Conservation (phyloP, 23 red algal genomes). For the Gracilaria gracilis region DNA sequence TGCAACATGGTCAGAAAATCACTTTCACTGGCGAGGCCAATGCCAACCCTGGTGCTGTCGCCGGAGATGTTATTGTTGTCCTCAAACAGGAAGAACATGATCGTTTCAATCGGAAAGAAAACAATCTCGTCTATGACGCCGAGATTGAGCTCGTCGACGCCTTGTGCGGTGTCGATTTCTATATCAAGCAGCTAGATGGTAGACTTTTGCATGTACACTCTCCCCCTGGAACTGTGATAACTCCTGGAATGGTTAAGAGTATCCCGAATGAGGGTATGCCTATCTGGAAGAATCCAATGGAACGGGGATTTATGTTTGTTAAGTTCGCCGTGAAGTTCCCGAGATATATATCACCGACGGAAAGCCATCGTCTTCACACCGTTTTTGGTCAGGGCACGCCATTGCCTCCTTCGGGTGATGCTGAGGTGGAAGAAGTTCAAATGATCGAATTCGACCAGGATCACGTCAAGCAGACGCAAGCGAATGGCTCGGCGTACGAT, state of each 20-base stretch:
- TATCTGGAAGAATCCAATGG: constrained; percentile 78
- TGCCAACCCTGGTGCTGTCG: constrained; percentile 80
- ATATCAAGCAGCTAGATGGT: constrained; percentile 90
- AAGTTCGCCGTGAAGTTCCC: constrained; percentile 94
- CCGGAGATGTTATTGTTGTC: constrained; percentile 98
- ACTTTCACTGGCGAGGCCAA: constrained; percentile 96
- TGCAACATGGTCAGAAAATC: constrained; percentile 96
- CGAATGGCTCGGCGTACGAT: constrained; percentile 67
- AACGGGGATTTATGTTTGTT: constrained; percentile 92
- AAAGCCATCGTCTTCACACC: constrained; percentile 62
- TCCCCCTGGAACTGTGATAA: constrained; percentile 76
- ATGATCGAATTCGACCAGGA: constrained; percentile 85
- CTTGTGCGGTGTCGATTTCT: constrained; percentile 77
- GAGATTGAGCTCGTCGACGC: constrained; percentile 88
- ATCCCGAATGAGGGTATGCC: constrained; percentile 98
- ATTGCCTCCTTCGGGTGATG: constrained; percentile 26
- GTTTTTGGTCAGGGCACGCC: constrained; percentile 84
- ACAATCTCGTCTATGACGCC: constrained; percentile 82
- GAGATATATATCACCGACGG: constrained; percentile 26
- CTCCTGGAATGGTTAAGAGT: constrained; percentile 84
- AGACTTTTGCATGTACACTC: constrained; percentile 71
- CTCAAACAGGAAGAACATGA: constrained; percentile 90
- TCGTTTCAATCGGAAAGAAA: constrained; percentile 81
- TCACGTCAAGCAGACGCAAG: constrained; percentile 59
- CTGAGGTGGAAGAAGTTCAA: constrained; percentile 73